Conservation (phyloP, 1,139 yeast species). For the Wickerhamomyces sp. region DNA sequence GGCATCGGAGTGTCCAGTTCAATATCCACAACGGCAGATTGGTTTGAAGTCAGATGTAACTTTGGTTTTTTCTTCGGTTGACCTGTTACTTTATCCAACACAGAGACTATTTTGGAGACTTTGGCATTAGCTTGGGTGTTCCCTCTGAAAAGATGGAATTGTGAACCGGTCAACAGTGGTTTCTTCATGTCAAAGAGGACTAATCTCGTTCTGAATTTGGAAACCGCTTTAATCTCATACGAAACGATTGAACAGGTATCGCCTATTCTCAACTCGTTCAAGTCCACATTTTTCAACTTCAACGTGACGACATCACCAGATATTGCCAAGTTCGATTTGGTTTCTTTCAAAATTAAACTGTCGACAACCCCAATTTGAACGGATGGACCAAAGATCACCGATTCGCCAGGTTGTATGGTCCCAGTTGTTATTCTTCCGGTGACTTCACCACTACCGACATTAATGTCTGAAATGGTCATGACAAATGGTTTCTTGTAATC, state of each 20-base stretch:
- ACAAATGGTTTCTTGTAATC: constrained; percentile 32
- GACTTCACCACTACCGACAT: constrained; percentile 36
- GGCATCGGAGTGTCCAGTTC: constrained; percentile 60
- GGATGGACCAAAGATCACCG: constrained; percentile 56
- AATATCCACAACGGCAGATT: constrained; percentile 66
- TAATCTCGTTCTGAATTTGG: constrained; percentile 49
- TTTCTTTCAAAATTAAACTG: constrained; percentile 31
- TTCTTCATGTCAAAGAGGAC: constrained; percentile 63
- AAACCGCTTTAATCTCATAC: constrained; percentile 42
- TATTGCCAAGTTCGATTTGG: constrained; percentile 40
- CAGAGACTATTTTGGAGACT: constrained; percentile 49
- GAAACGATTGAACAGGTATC: constrained; percentile 59
- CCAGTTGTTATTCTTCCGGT: constrained; percentile 78
- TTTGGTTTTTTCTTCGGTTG: constrained; percentile 45
- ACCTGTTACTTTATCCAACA: constrained; percentile 42
- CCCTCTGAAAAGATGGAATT: constrained; percentile 78
- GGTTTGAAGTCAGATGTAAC: constrained; percentile 69
- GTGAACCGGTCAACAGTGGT: constrained; percentile 81
- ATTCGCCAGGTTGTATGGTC: constrained; percentile 69
- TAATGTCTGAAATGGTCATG: constrained; percentile 47
- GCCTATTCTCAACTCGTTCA: constrained; percentile 61
- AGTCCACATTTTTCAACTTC: constrained; percentile 43
- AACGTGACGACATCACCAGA: constrained; percentile 69
- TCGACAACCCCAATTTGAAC: constrained; percentile 41
- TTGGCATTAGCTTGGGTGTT: constrained; percentile 74